Conservation (phyloP, 2,329 filamentous ascomycete species). For the Fusarium decemcellulare region DNA sequence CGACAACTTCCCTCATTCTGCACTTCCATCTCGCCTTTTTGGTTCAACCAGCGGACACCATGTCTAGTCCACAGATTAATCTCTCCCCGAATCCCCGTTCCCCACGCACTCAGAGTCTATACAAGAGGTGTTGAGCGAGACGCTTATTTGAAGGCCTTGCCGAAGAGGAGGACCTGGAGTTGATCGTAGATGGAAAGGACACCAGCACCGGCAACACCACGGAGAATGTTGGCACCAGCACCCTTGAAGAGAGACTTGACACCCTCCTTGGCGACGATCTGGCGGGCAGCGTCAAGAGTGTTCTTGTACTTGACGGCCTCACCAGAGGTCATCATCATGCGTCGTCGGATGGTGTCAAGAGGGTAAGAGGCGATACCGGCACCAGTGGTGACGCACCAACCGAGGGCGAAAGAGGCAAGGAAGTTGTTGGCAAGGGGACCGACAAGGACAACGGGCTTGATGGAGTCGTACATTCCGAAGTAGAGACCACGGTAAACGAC, state of each 20-base stretch:
- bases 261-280: slow-evolving; percentile 99
- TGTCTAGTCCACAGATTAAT: slow-evolving; percentile 54
- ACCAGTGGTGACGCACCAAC: slow-evolving; percentile 99
- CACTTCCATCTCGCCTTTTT: slow-evolving; percentile 62
- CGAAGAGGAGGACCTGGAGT: slow-evolving; percentile 99
- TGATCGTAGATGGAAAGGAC: slow-evolving; percentile 99
- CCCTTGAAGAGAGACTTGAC: slow-evolving; percentile 99
- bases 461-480: slow-evolving; percentile 99
- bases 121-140: slow-evolving; percentile 54
- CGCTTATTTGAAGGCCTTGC: slow-evolving; percentile 94
- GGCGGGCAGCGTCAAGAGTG: slow-evolving; percentile 93
- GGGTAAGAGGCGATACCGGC: slow-evolving; percentile 99
- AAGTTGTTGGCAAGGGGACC: slow-evolving; percentile 97
- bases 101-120: slow-evolving; percentile 57
- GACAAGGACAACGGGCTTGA: slow-evolving; percentile 98
- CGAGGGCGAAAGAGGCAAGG: slow-evolving; percentile 98
- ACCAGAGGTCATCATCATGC: slow-evolving; percentile 99
- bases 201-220: slow-evolving; percentile 99
- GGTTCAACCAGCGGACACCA: slow-evolving; percentile 57
- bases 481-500: slow-evolving; percentile 99
- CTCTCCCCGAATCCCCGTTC: slow-evolving; percentile 48
- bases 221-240: slow-evolving; percentile 99
- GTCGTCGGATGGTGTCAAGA: slow-evolving; percentile 99
- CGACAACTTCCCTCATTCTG: slow-evolving; percentile 60
- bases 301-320: slow-evolving; percentile 99